A percentile compares a stretch with the other conserved stretches of the same genome.
Conservation (phyloP, 2,329 filamentous ascomycete species). For the Claviceps arundinis region DNA sequence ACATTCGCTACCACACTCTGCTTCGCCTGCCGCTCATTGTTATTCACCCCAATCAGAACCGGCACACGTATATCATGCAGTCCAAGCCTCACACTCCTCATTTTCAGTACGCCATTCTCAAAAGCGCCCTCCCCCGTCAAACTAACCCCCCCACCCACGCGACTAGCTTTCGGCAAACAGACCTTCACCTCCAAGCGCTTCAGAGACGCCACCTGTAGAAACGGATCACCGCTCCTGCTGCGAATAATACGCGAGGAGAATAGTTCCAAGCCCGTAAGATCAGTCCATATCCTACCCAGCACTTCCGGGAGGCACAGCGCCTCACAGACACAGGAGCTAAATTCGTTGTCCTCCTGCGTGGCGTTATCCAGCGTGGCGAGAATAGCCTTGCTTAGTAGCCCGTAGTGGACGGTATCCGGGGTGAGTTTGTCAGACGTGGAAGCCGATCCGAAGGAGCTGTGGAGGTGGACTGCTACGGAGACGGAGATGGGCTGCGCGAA, state of each 20-base stretch:
- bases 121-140: slow-evolving; percentile 34
- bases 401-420: slow-evolving; percentile 64
- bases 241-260: not conserved
- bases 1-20: slow-evolving; percentile 54
- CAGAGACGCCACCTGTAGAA: slow-evolving; percentile 22
- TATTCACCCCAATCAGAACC: slow-evolving; percentile 58
- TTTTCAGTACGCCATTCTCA: slow-evolving; percentile 9
- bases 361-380: slow-evolving; percentile 30
- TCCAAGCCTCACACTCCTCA: slow-evolving; percentile 25
- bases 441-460: slow-evolving; percentile 41
- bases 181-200: slow-evolving; percentile 39
- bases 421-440: slow-evolving; percentile 47
- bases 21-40: slow-evolving; percentile 52
- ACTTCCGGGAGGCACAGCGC: slow-evolving; percentile 14
- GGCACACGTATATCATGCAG: slow-evolving; percentile 49
- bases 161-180: slow-evolving; percentile 52
- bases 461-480: slow-evolving; percentile 45
- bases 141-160: slow-evolving; percentile 48
- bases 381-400: slow-evolving; percentile 53
- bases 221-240: slow-evolving; percentile 8
- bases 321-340: not conserved
- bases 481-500: slow-evolving; percentile 50
- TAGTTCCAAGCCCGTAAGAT: slow-evolving; percentile 15
- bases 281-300: slow-evolving; percentile 20
- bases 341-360: not conserved